phyloP scores from a whole-genome alignment of 2,329 filamentous ascomycete genomes.

The Neopestalotiopsis sp. region DNA sequence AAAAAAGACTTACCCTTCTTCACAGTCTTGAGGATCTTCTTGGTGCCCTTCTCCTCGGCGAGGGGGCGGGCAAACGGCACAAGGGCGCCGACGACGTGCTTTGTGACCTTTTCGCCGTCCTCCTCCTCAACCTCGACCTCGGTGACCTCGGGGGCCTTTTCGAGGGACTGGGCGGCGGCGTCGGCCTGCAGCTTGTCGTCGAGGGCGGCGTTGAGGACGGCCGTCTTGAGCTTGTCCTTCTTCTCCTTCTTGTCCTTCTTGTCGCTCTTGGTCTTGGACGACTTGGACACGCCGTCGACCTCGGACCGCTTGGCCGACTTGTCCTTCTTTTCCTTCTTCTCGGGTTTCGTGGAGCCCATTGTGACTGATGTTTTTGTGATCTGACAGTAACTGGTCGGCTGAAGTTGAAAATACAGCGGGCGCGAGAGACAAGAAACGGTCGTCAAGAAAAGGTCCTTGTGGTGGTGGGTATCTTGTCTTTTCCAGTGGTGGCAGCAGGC shows the following conservation, averaged over 20 bases:
- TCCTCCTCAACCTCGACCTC: constrained; percentile 49
- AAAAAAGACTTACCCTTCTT: constrained; percentile 53
- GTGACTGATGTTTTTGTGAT: not conserved
- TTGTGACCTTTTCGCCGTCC: constrained; percentile 47
- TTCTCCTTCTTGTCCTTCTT: constrained; percentile 71
- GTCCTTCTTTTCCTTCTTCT: constrained; percentile 58
- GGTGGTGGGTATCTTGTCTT: not conserved
- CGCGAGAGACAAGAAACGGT: not conserved
- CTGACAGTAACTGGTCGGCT: not conserved
- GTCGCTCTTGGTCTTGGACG: constrained; percentile 57
- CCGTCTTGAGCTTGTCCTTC: constrained; percentile 72
- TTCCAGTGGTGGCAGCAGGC: not conserved
- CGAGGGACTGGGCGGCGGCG: constrained; percentile 49
- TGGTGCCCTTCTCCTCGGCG: constrained; percentile 76
- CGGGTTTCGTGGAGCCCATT: constrained; percentile 40
- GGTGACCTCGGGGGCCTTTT: constrained; percentile 42
- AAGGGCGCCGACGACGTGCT: constrained; percentile 61
- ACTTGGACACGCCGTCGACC: constrained; percentile 56
- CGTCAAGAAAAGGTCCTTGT: not conserved
- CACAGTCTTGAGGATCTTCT: constrained; percentile 64
- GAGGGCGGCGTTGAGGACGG: constrained; percentile 60
- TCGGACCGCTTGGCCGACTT: constrained; percentile 60
- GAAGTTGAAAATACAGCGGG: not conserved
- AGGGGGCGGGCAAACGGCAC: constrained; percentile 86
- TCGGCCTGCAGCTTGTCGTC: constrained; percentile 68